Evolutionary conservation across 768 basidiomycete genomes (phyloP), one percentile per base, ranked within the genome.

Genomic region (Mycena capillaripes): DNA sequence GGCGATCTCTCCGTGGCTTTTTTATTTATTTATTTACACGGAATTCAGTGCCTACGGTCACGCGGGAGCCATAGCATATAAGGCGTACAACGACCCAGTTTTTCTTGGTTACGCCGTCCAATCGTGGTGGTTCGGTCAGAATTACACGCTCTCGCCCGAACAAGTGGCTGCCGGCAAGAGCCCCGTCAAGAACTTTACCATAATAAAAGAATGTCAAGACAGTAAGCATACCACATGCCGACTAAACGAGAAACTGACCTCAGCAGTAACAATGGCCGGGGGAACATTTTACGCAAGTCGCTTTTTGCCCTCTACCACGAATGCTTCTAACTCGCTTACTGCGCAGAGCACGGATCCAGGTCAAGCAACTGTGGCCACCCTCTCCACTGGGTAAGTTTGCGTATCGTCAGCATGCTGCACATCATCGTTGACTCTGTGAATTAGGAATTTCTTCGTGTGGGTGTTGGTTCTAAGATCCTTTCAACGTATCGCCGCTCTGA

Each of bases 101-200:
- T 55, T 55, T 32, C 53, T 55, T 8, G 53, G 21, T 14, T 55
- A 55, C 17, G 53, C 53, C 17, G 32, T 55, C 17, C 53, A 55
- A 32, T 55, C 53, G 12, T 55, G 53, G 53, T 55, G 53, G 53
- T 55, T 55, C 7, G 53, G 53, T 55, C 30, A 55, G 53, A 32
- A 2, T 2, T 55, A 32, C 53, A 55, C 53, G 17, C 53, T 55
- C 11, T 21, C 53, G 29, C 2, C 53, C 0, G 30, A 55, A 32
- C 53, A 55, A 55, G 53, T 32, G 17, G 53, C 53, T 32, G 53
- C 29, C 17, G 53, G 53, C 30, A 30, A 55, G 30, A 55, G 30
- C 10, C 8, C 7, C 7, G 1, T 55, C 53, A 55, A 30, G 53
- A 32, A 55, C 53, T 32, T 55, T 21, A 55, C 53, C 30, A 32